Evolutionary conservation across 176 grass and related monocot genomes (phyloP), one percentile per base, ranked within the genome.

Genomic region (Bothriochloa decipiens): DNA sequence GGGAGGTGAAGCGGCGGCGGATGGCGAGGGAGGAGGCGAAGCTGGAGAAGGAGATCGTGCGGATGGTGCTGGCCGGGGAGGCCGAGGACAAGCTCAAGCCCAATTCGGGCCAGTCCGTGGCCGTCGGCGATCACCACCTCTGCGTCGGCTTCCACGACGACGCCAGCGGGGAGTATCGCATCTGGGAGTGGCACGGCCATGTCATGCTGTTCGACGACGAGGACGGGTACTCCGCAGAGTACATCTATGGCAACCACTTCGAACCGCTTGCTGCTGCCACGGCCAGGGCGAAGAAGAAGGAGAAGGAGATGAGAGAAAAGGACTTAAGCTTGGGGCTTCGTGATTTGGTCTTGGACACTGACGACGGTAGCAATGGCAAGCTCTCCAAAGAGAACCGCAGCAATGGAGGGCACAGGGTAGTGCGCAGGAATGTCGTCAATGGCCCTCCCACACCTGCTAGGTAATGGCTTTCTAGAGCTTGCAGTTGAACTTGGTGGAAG

Each of bases 171-270:
- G 91, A 94, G 76, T 99, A 99, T 82, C 89, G 97, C 22, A 88
- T 99, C 9, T 99, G 97, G 97, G 93, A 99, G 88, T 99, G 97
- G 97, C 97, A 99, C 45, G 97, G 97, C 50, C 93, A 99, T 71
- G 85, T 99, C 72, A 99, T 96, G 97, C 76, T 99, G 49, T 99
- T 96, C 50, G 97, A 96, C 78, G 91, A 99, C 77, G 91, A 92
- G 53, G 88, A 96, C 27, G 93, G 97, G 13, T 99, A 99, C 91
- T 89, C 89, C 17, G 91, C 94, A 2, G 93, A 99, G 85, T 99
- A 99, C 28, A 89, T 99, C 32, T 96, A 96, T 29, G 97, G 97
- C 35, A 94, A 96, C 86, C 88, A 99, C 93, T 92, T 96, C 64
- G 93, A 99, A 72, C 88, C 79, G 39, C 86, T 93, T n/a, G 65